A percentile compares a stretch with the other conserved stretches of the same genome.
phyloP scores from a whole-genome alignment of 305 asterid species.

The Fraxinus paxiana region DNA sequence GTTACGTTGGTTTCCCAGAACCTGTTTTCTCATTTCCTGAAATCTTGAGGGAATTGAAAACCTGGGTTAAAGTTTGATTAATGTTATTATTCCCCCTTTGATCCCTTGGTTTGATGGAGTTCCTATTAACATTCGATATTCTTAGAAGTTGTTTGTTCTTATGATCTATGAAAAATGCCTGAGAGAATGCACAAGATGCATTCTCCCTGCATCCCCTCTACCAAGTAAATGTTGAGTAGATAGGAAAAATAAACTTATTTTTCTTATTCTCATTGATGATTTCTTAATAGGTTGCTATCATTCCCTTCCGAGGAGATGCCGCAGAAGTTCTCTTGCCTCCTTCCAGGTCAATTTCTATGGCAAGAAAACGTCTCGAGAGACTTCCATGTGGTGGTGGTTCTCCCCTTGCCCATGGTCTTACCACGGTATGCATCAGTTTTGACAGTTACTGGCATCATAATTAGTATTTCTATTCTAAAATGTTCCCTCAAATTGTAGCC shows the following conservation, averaged over 20 bases:
- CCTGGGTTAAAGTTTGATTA: background rate
- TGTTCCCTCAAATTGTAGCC: background rate
- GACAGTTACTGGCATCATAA: slow-evolving; percentile 11
- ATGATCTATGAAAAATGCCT: background rate
- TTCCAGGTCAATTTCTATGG: slow-evolving; percentile 97
- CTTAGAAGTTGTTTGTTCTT: background rate
- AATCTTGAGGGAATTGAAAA: background rate
- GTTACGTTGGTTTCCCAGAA: background rate
- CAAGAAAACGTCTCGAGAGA: slow-evolving; percentile 95
- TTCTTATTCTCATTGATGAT: background rate
- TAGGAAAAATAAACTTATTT: background rate
- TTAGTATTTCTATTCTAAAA: background rate
- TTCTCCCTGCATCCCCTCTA: background rate
- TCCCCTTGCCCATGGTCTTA: slow-evolving; percentile 98
- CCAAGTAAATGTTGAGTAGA: background rate
- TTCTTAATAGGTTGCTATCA: slow-evolving; percentile 66
- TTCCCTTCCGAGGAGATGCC: slow-evolving; percentile 98
- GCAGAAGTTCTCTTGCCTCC: slow-evolving; percentile 99
- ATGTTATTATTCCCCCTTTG: background rate
- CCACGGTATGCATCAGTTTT: slow-evolving; percentile 55
- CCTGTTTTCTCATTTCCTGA: background rate
- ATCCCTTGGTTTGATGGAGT: background rate
- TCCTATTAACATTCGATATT: background rate
- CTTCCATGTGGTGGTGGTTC: slow-evolving; percentile 99
- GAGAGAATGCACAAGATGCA: background rate